Base-by-base conservation (phyloP, 768 basidiomycete genomes). In the Lepiota venenata region DNA sequence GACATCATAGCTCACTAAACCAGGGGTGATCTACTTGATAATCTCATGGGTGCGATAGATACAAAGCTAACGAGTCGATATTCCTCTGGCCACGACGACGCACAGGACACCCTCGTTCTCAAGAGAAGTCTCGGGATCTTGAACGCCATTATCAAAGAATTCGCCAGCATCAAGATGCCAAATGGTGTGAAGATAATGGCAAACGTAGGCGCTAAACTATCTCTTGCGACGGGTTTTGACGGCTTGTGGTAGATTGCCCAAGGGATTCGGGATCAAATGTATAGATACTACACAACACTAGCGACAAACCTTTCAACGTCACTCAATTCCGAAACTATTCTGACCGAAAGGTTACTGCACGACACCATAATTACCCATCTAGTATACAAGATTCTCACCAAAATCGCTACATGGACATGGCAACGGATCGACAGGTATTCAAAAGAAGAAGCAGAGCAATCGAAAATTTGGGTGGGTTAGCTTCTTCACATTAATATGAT, bases 361-460 rank as follows among this genome's bases (percentile, higher is more conserved):
- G 74, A 81, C 56, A 69, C 80, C 48, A 70, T 60, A 59, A 60
- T 90, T 14, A 80, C 81, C 2, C 85, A 93, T 64, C 68, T 93
- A 15, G 69, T 84, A 3, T 91, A 85, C 74, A 93, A 95, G 66
- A 84, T 81, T 60, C 71, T 94, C 41, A 70, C 77, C 11, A 91
- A 85, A 61, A 77, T 90, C 66, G 78, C 81, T 9, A 59, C 79
- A 27, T 94, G 90, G 89, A 64, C 85, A 11, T 93, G 89, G 87
- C 71, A 74, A 50, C 71, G 75, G 50, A 61, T 80, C 11, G 73
- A 72, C 35, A 80, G 66, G 61, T 64, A 74, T 41, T 61, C 70
- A 1, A 71, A 71, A 45, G 75, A 77, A 47, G 78, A 79, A 54
- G 61, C 71, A 29, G 63, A 72, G 18, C 68, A 70, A 16, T 76